Base-by-base conservation (phyloP, 345 rosid genomes). In the Eucalyptus regnans region DNA sequence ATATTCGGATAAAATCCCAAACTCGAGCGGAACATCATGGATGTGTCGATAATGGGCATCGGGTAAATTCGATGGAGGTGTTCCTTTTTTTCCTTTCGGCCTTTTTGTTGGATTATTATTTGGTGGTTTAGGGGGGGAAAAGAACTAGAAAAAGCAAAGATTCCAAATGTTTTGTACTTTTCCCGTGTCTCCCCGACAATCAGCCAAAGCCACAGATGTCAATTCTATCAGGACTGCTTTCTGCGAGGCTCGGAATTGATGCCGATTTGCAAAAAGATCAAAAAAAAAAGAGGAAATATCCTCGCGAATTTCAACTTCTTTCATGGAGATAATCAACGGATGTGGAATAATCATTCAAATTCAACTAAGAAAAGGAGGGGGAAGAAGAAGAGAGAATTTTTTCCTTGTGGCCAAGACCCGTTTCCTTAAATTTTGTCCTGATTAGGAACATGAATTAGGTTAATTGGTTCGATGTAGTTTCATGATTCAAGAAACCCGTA, bases 141-240 rank as follows among this genome's bases (percentile, higher is more conserved):
- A 46, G 41, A 81, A 14, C 17, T n/a, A 87, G 89, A 90, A 90
- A 84, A 91, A 90, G 90, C 43, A 87, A 90, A 95, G 97, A 95
- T 96, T 95, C 97, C 93, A 54, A 89, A 91, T 94, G 96, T 94
- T 94, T 94, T 96, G 95, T 93, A 90, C 86, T 94, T 92, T 95
- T 93, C 90, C 90, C 88, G n/a, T 86, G 90, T 94, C 89, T 87
- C 90, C 93, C 96, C 96, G 94, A 94, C 96, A 92, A 90, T 83
- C 84, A 89, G 87, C 91, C 89, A 91, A 88, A 27, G 86, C 93
- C 89, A 87, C 89, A 87, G 84, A 89, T 33, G 87, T 84, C 87
- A 88, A 87, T 85, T 84, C 31, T 48, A 44, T 60, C 89, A 8
- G 56, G 56, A 18, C 56, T 48, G 87, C 87, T 85, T 85, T 62